A percentile compares a stretch with the other conserved stretches of the same genome.
Conservation (phyloP, 345 rosid genomes). For the Salix udensis region DNA sequence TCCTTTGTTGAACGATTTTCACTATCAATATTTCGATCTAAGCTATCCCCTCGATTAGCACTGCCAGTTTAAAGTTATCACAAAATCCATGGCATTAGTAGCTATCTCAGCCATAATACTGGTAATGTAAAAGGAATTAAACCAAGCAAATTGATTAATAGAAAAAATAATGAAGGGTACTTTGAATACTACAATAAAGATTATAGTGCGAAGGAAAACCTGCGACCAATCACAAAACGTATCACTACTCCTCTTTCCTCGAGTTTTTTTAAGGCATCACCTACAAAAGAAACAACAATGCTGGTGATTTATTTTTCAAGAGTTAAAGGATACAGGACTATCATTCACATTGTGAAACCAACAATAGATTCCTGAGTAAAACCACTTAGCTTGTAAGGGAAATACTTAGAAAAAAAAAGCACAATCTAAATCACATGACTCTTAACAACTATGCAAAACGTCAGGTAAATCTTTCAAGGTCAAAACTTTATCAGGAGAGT, state of each 20-base stretch:
- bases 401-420: too few species aligned
- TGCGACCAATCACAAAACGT: slow-evolving; percentile 93
- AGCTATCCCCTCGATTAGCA: slow-evolving; percentile 92
- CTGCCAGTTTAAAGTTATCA: slow-evolving; percentile 46
- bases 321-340: neutral
- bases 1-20: slow-evolving; percentile 67
- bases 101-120: slow-evolving; percentile 5
- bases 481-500: too few species aligned
- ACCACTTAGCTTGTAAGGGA: too few species aligned
- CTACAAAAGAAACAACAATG: slow-evolving; percentile 31
- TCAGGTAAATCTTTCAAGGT: neutral
- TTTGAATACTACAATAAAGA: slow-evolving; percentile 4
- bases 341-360: neutral
- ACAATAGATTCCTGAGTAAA: too few species aligned
- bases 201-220: slow-evolving; percentile 44
- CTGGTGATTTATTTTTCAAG: neutral
- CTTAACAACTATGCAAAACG: neutral
- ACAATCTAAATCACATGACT: too few species aligned
- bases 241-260: slow-evolving; percentile 87
- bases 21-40: slow-evolving; percentile 75
- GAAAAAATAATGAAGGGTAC: neutral
- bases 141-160: slow-evolving; percentile 1
- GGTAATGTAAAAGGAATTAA: slow-evolving; percentile 1
- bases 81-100: neutral
- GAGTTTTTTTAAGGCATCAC: slow-evolving; percentile 72